phyloP scores from a whole-genome alignment of 1,284 basidiomycete genomes.

The Polyporus tsugae region DNA sequence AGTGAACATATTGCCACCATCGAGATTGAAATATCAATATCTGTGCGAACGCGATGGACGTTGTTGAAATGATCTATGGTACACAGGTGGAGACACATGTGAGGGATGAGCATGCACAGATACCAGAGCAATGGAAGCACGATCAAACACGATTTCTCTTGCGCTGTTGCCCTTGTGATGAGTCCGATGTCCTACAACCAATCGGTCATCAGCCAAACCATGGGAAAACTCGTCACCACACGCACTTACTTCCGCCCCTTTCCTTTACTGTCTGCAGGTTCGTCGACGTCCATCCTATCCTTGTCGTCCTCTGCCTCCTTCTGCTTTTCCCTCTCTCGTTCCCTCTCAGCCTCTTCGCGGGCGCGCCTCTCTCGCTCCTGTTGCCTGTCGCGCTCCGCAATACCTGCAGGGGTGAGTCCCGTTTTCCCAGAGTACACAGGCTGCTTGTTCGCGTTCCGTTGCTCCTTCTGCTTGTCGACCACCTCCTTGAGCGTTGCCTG shows the following conservation, averaged over 20 bases:
- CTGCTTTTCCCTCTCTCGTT: slow-evolving; percentile 41
- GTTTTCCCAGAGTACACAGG: slow-evolving; percentile 26
- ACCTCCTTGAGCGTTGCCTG: slow-evolving; percentile 63
- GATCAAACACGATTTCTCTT: slow-evolving; percentile 32
- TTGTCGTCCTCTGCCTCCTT: slow-evolving; percentile 45
- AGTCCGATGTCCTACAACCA: slow-evolving; percentile 27
- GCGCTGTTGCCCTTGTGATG: slow-evolving; percentile 25
- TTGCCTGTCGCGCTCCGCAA: slow-evolving; percentile 28
- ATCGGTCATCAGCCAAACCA: slow-evolving; percentile 14
- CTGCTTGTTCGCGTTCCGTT: slow-evolving; percentile 33
- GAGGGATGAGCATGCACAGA: not conserved
- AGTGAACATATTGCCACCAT: no score
- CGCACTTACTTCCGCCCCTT: slow-evolving; percentile 62
- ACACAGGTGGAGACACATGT: slow-evolving; percentile 13
- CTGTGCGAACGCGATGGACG: not conserved
- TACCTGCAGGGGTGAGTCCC: slow-evolving; percentile 38
- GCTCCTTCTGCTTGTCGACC: slow-evolving; percentile 57
- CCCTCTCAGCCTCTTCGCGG: slow-evolving; percentile 32
- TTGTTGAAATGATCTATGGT: slow-evolving; percentile 2
- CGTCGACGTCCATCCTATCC: slow-evolving; percentile 61
- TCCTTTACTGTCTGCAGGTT: slow-evolving; percentile 50
- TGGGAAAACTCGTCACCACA: not conserved
- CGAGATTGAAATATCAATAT: not conserved
- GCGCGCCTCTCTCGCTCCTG: slow-evolving; percentile 30
- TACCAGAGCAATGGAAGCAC: slow-evolving; percentile 9